Base-by-base conservation (phyloP, 2,329 filamentous ascomycete genomes). In the Diaporthe helianthi region DNA sequence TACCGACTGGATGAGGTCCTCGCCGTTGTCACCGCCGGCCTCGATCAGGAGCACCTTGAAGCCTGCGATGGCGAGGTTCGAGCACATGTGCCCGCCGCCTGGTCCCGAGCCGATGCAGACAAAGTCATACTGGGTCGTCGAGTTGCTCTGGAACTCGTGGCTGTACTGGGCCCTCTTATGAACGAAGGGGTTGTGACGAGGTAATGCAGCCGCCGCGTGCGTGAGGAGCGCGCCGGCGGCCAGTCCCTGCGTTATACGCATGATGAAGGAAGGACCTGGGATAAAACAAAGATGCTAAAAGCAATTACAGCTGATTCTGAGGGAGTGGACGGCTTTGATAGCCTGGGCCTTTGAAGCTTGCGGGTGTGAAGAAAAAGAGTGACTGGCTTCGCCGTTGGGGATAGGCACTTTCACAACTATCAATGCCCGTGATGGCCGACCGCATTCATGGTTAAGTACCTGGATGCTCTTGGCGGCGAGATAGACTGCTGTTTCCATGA, bases 41-140 rank as follows among this genome's bases (percentile, higher is more conserved):
- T 88, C 86, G 36, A 88, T 82, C 3, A 88, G 79, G 31, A 88
- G 80, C 17, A 85, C 84, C 72, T 80, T 84, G 76, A 83, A 80
- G 65, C 84, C 84, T 41, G 82, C 83, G 47, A 83, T 78, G 19
- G 84, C 85, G 54, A 87, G 80, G 63, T 84, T 79, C 52, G 82
- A 80, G 46, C 84, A 83, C 13, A 86, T 74, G 51, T 84, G 83
- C 44, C 80, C 83, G 65, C 84, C 84, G 36, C 84, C 84, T n/a
- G 84, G 78, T n/a, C 84, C 84, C 24, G 83, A 85, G 13, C 85
- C 85, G 36, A 86, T 83, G 17, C 86, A 79, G 26, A 86, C 79
- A 76, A 85, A 87, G 65, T 86, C 85, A 73, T 86, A 86, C 41
- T 49, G 44, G 13, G n/a, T 19, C 44, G 58, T 49, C 44, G 58